Base-by-base conservation (phyloP, 768 basidiomycete species). In the Kwoniella bestiolae region DNA sequence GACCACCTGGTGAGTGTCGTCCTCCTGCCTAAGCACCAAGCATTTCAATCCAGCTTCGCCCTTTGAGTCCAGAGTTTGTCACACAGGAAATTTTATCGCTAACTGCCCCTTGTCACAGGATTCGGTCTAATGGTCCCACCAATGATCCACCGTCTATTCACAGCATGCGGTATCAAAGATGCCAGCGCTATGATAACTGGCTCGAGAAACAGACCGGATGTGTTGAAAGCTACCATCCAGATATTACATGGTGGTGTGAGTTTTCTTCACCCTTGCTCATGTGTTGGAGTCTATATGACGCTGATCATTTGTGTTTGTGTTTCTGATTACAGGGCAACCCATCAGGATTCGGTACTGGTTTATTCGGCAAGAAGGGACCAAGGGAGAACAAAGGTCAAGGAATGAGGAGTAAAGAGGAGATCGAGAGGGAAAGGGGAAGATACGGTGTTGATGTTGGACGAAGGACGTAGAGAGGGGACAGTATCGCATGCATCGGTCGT, bases 141-240 rank as follows among this genome's bases (percentile, higher is more conserved):
- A 1, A 86, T 88, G 75, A 82, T 99, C 58, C 94, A 99, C 80
- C 80, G 83, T 75, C 86, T 99, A 45, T 85, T 94, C 75, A 91
- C 91, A 70, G 93, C 94, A 0, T 94, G 94, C 0, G 96, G 95
- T 11, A 91, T 99, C 82, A 90, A 92, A 80, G 95, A 99, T 82
- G 85, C 91, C 46, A 93, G 91, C 71, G 95, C 91, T 31, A 97
- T 96, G 82, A 91, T 98, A 21, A 91, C 91, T 87, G 94, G 95
- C 16, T 94, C 91, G 75, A 84, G 91, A 69, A 97, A 95, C 81
- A 87, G 86, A 38, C 83, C 91, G 69, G 87, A 90, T 80, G 91
- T 95, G 45, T 87, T 94, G 83, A 95, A 96, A 83, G 88, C 89
- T 26, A 84, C 87, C 16, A 86, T 93, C 72, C 85, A 89, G 79